Conservation (phyloP, 768 basidiomycete species). For the Collybia sordida region DNA sequence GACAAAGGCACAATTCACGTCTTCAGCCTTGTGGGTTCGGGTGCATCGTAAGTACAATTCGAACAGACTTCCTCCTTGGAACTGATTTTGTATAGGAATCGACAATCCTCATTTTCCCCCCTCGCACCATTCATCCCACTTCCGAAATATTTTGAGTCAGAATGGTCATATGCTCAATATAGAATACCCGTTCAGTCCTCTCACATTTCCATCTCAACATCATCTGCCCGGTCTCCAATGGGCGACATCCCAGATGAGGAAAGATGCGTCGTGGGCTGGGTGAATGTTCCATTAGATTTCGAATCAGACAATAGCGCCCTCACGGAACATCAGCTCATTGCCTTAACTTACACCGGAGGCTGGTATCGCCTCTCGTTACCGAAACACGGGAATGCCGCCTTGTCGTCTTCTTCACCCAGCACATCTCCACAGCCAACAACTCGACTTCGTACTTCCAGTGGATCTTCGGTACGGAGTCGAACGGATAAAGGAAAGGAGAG, state of each 20-base stretch:
- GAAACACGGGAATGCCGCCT: conserved; percentile 14
- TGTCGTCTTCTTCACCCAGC: conserved; percentile 9
- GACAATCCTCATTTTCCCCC: conserved; percentile 80
- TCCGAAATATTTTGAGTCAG: conserved; percentile 91
- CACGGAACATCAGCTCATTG: conserved; percentile 76
- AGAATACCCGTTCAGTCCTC: conserved; percentile 83
- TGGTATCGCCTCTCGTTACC: conserved; percentile 86
- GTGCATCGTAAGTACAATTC: conserved; percentile 52
- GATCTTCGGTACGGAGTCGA: conserved; percentile 48
- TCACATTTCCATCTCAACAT: conserved; percentile 76
- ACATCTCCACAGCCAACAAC: conserved; percentile 41
- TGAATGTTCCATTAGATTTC: conserved; percentile 48
- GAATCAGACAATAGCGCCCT: conserved; percentile 18
- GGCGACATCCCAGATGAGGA: conserved; percentile 77
- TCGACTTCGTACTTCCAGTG: conserved; percentile 53
- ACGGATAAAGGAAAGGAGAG: conserved; percentile 51
- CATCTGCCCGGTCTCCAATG: conserved; percentile 51
- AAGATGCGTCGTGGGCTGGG: conserved; percentile 87
- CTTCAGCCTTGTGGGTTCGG: conserved; percentile 71
- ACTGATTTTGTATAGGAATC: conserved; percentile 52
- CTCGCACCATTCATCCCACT: conserved; percentile 78
- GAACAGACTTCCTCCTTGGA: neutral
- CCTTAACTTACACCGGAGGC: conserved; percentile 85
- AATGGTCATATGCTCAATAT: conserved; percentile 95
- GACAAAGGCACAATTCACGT: conserved; percentile 95